Evolutionary conservation across 2,329 filamentous ascomycete genomes (phyloP).

Genomic region (Alternaria incomplexa): DNA sequence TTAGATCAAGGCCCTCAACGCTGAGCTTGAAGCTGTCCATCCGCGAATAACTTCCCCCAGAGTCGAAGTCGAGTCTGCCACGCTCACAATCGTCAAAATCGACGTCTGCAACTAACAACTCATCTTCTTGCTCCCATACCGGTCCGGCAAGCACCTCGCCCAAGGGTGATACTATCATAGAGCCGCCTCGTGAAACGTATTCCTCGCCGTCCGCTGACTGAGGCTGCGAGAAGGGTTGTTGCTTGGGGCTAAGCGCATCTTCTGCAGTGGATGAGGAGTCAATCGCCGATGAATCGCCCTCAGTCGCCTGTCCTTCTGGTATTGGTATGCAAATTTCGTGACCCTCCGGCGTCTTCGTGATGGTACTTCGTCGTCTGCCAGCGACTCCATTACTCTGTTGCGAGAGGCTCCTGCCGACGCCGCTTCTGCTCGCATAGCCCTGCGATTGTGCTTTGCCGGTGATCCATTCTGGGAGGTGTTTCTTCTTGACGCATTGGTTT

Average conservation of each 20-base stretch:
- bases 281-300: constrained; percentile 31
- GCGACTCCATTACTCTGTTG: constrained; percentile 13
- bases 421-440: constrained; percentile 1
- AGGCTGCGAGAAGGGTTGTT: constrained; percentile 13
- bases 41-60: constrained; percentile 83
- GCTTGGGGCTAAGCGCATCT: constrained; percentile 22
- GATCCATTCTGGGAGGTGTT: constrained; percentile 65
- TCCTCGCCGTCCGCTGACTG: constrained; percentile 43
- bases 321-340: constrained; percentile 57
- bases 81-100: constrained; percentile 88
- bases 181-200: constrained; percentile 77
- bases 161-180: constrained; percentile 78
- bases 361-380: constrained; percentile 48
- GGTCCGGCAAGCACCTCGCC: constrained; percentile 83
- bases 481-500: constrained; percentile 77
- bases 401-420: constrained; percentile 1
- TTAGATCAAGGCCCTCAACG: constrained; percentile 66
- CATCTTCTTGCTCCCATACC: constrained; percentile 77
- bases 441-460: constrained; percentile 24
- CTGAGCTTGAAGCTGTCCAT: constrained; percentile 68
- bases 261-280: constrained; percentile 21
- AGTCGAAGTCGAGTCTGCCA: constrained; percentile 81
- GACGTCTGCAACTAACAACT: constrained; percentile 73
- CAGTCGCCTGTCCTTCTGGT: constrained; percentile 15
- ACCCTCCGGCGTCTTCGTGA: constrained; percentile 48